These are phyloP conservation scores for Lipomyces oligophaga DNA, from an alignment of 805 yeast genomes.

Conservation along the genomic window DNA sequence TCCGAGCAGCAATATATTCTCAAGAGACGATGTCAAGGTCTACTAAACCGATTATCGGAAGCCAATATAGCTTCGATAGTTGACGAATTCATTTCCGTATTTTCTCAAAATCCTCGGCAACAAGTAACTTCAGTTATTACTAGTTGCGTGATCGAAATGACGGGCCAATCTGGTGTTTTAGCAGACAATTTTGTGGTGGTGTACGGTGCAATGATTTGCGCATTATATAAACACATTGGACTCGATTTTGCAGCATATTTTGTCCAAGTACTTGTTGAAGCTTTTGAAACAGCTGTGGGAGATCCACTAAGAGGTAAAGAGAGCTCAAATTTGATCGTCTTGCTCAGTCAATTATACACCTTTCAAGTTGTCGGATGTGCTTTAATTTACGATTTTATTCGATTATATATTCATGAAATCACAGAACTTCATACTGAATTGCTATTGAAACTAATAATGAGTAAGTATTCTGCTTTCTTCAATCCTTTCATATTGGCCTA, in stretches of 20 bases:
- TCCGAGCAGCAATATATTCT: constrained; percentile 50
- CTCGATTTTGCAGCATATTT: constrained; percentile 85
- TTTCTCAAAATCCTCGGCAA: constrained; percentile 66
- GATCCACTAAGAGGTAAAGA: constrained; percentile 40
- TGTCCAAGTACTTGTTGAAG: constrained; percentile 74
- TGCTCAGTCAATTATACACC: constrained; percentile 71
- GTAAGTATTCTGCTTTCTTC: constrained; percentile 4
- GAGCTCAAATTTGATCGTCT: constrained; percentile 63
- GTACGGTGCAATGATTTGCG: constrained; percentile 72
- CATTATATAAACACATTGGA: constrained; percentile 76
- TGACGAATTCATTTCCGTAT: constrained; percentile 62
- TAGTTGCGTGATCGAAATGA: constrained; percentile 57
- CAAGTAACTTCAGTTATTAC: constrained; percentile 70
- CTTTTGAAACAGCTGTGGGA: constrained; percentile 47
- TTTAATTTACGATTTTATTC: constrained; percentile 73
- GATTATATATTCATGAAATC: constrained; percentile 47
- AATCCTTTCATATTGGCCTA: background rate
- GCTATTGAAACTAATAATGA: constrained; percentile 64
- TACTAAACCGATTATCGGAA: constrained; percentile 84
- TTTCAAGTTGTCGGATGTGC: constrained; percentile 72
- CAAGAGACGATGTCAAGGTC: constrained; percentile 68
- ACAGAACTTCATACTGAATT: constrained; percentile 74
- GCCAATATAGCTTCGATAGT: constrained; percentile 71
- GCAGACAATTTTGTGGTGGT: constrained; percentile 74
- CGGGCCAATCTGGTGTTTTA: constrained; percentile 59